Conservation (phyloP, 345 rosid species). For the Citrus cavaleriei region DNA sequence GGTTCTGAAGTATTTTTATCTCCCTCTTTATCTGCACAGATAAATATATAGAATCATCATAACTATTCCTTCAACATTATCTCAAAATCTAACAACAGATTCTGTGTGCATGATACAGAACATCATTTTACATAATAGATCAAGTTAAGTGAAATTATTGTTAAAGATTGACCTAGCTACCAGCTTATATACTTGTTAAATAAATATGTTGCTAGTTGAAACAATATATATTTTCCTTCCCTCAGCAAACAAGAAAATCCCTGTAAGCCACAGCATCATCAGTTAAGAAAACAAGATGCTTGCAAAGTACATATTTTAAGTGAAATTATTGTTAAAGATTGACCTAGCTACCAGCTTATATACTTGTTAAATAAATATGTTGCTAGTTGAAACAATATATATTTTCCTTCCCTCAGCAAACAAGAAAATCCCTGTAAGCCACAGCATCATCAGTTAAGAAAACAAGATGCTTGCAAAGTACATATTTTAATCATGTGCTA, state of each 20-base stretch:
- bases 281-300: background rate
- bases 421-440: background rate
- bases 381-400: background rate
- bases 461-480: background rate
- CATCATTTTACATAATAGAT: background rate
- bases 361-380: background rate
- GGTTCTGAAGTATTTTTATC: slow-evolving; percentile 80
- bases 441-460: background rate
- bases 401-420: background rate
- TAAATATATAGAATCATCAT: slow-evolving; percentile 5
- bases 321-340: background rate
- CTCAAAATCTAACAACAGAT: slow-evolving; percentile 4
- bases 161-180: background rate
- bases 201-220: background rate
- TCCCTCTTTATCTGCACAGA: slow-evolving; percentile 70
- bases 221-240: background rate
- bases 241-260: background rate
- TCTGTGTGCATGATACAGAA: background rate
- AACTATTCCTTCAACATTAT: background rate
- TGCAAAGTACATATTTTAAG: background rate
- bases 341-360: background rate
- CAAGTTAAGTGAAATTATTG: background rate
- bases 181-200: background rate
- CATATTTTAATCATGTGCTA: slow-evolving; percentile 2
- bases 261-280: background rate